Conservation (phyloP, 345 rosid species). For the Eutrema heterophyllum region DNA sequence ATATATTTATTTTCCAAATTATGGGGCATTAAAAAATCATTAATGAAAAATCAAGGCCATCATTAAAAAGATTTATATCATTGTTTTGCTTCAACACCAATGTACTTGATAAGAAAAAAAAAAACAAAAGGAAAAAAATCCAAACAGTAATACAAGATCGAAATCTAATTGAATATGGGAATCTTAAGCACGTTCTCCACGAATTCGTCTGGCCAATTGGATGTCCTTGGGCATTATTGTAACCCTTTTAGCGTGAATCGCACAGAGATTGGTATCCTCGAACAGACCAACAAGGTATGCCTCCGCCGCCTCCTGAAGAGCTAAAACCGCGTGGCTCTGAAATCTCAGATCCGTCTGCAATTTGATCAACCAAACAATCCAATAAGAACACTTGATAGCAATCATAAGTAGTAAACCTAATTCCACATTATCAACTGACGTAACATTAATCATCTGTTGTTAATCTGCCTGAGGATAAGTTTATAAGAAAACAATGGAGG, state of each 20-base stretch:
- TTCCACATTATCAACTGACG: too few species aligned
- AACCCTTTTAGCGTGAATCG: slow-evolving; percentile 68
- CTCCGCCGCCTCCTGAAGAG: slow-evolving; percentile 46
- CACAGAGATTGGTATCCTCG: slow-evolving; percentile 54
- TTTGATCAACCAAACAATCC: background rate
- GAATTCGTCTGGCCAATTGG: slow-evolving; percentile 65
- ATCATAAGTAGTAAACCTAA: background rate
- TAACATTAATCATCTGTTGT: too few species aligned
- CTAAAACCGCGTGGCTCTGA: slow-evolving; percentile 32
- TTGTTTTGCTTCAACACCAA: too few species aligned
- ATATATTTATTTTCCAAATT: too few species aligned
- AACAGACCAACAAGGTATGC: slow-evolving; percentile 70
- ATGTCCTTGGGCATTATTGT: slow-evolving; percentile 83
- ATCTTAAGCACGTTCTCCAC: slow-evolving; percentile 69
- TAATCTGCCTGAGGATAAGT: too few species aligned
- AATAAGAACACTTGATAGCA: background rate
- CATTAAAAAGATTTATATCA: too few species aligned
- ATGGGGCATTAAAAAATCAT: too few species aligned
- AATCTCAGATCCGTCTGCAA: slow-evolving; percentile 32
- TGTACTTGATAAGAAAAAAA: too few species aligned
- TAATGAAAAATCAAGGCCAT: too few species aligned
- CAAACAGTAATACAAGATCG: too few species aligned
- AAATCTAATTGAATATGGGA: background rate
- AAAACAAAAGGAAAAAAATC: too few species aligned
- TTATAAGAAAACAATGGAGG: too few species aligned